Percentiles rank a stretch among this genome's conserved stretches.
These are phyloP conservation scores for Solanum hybrid DNA, from an alignment of 305 asterid species.

Conservation along the genomic window DNA sequence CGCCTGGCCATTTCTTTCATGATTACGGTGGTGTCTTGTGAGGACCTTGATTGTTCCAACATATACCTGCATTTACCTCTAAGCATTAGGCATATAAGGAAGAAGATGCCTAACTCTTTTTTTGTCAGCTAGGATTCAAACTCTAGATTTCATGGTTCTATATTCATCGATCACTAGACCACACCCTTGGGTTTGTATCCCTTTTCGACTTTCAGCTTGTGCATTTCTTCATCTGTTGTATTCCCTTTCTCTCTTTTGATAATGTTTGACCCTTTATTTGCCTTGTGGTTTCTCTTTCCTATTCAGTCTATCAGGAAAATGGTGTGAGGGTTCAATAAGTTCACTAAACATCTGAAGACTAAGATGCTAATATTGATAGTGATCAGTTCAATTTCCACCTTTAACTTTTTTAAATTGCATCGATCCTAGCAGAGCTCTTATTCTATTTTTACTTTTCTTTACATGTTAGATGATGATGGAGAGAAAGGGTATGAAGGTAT, in stretches of 20 bases:
- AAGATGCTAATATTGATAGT: neutral
- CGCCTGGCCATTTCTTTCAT: neutral
- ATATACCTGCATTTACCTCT: neutral
- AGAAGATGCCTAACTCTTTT: neutral
- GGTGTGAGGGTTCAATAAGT: neutral
- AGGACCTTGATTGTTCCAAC: neutral
- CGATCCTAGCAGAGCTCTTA: neutral
- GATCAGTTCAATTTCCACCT: neutral
- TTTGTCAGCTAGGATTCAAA: neutral
- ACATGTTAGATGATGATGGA: neutral
- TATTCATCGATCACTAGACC: neutral
- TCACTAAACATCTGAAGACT: neutral
- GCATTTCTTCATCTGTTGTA: neutral
- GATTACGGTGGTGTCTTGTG: neutral
- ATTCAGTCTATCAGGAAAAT: neutral
- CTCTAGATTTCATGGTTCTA: neutral
- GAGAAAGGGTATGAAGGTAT: neutral
- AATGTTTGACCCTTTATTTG: neutral
- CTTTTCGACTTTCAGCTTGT: neutral
- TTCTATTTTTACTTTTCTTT: neutral
- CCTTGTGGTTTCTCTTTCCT: neutral
- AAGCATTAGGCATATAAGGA: neutral
- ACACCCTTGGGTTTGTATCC: neutral
- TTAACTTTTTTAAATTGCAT: neutral
- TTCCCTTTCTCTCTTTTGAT: neutral